Evolutionary conservation across 768 basidiomycete genomes (phyloP).

Genomic region (Calocybe cyanea): DNA sequence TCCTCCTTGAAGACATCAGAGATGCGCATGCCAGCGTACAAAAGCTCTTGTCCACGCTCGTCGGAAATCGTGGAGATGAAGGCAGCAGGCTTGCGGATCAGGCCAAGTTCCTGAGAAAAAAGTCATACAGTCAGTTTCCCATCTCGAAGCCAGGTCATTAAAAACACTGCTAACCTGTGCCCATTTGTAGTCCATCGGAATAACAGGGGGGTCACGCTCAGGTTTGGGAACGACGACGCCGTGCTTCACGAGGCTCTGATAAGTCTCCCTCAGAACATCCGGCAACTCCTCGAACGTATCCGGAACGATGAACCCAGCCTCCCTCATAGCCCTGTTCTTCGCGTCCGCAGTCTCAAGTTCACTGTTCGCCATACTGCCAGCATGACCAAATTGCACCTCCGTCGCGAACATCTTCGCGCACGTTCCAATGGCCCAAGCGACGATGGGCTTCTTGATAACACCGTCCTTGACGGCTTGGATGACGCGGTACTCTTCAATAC

Average conservation of each 20-base stretch:
- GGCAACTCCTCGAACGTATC: constrained; percentile 98
- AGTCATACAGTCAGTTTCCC: background rate
- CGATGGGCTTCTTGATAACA: constrained; percentile 95
- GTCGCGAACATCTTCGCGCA: constrained; percentile 99
- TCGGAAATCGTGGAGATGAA: constrained; percentile 99
- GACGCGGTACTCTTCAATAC: constrained; percentile 98
- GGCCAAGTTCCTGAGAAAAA: constrained; percentile 66
- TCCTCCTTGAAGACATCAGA: constrained; percentile 98
- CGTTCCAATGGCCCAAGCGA: constrained; percentile 99
- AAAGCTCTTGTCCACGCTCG: constrained; percentile 96
- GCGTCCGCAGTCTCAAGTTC: constrained; percentile 97
- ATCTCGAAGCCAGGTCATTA: background rate
- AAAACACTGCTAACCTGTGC: constrained; percentile 51
- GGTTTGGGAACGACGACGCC: constrained; percentile 66
- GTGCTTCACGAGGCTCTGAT: constrained; percentile 69
- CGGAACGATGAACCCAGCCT: constrained; percentile 93
- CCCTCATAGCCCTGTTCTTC: constrained; percentile 94
- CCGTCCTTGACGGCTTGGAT: constrained; percentile 96
- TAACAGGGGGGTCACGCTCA: constrained; percentile 89
- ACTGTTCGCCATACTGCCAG: constrained; percentile 97
- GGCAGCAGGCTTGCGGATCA: constrained; percentile 97
- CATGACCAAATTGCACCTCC: constrained; percentile 99
- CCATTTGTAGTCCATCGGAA: constrained; percentile 99
- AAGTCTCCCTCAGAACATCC: constrained; percentile 76
- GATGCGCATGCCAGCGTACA: constrained; percentile 99